Evolutionary conservation across 2,329 filamentous ascomycete genomes (phyloP), one percentile per base, ranked within the genome.

Genomic region (Mariannaea sp.): DNA sequence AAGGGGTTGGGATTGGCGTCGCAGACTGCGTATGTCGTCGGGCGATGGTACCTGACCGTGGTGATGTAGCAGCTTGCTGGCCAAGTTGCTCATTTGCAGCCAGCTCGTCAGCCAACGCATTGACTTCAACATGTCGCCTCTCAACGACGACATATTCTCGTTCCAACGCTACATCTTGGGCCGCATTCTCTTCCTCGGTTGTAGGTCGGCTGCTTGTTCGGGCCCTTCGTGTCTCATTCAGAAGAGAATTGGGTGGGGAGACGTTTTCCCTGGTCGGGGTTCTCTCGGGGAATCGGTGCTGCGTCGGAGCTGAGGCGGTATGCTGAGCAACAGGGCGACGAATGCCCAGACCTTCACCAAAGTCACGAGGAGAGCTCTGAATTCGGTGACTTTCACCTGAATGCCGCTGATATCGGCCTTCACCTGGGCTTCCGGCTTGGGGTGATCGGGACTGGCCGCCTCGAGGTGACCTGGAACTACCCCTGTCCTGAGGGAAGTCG

Each of bases 121-220:
- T 97, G 44, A 99, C 93, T 71, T 97, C 93, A 9, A 99, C 92
- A 16, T 92, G 89, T 60, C 88, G 86, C 76, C 97, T 96, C 75
- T 99, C 94, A 10, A 99, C 90, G 20, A 97, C 80, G 16, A 99
- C 93, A 65, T 97, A 99, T 61, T 97, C 94, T 60, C 93, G 85
- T 69, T 96, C 92, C 64, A 96, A 89, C 1, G 89, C 89, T 42
- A 95, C 86, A 59, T 97, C 93, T 65, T 96, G 90, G 3, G 90
- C 91, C 3, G 87, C 88, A 68, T 78, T 83, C 65, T 88, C 86
- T 54, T 85, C 84, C 59, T 88, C 87, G 51, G 81, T 71, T 32
- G 60, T 59, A 10, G 65, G 63, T 32, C 65, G 67, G 36, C 59
- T 65, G 20, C 58, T 55, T 8, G 60, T 61, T 41, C 68, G 71